Evolutionary conservation across 1,284 basidiomycete genomes (phyloP).

Genomic region (Apiotrichum mycotoxinovorans): DNA sequence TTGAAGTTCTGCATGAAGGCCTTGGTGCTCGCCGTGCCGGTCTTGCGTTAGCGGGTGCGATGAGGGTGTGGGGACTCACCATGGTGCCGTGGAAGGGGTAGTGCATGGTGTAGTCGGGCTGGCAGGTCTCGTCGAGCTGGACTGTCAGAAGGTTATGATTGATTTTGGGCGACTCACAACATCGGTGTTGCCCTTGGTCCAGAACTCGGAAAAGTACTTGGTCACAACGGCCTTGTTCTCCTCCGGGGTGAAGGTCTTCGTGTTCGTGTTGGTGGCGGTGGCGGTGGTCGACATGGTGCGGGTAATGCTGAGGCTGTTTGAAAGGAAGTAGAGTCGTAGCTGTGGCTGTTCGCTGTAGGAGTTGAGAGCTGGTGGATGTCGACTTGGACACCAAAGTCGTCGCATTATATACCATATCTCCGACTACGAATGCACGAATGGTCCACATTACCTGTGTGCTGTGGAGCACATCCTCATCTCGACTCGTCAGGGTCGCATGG

Average conservation of each 20-base stretch:
- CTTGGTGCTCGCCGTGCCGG: neutral
- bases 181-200: constrained; percentile 3
- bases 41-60: neutral
- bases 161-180: neutral
- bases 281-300: neutral
- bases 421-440: too few species aligned
- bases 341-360: too few species aligned
- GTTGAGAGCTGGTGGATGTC: too few species aligned
- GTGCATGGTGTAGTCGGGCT: neutral
- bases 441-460: too few species aligned
- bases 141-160: neutral
- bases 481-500: too few species aligned
- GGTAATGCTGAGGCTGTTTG: neutral
- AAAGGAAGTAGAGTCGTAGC: neutral
- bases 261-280: too few species aligned
- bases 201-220: constrained; percentile 3
- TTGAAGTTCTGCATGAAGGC: neutral
- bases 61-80: neutral
- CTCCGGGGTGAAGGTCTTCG: neutral
- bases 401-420: too few species aligned
- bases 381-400: too few species aligned
- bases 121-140: constrained; percentile 1
- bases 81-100: constrained; percentile 1
- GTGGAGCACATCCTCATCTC: too few species aligned
- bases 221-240: neutral